Base-by-base conservation (phyloP, 106 monocot genomes). In the Dendrobium catenatum region DNA sequence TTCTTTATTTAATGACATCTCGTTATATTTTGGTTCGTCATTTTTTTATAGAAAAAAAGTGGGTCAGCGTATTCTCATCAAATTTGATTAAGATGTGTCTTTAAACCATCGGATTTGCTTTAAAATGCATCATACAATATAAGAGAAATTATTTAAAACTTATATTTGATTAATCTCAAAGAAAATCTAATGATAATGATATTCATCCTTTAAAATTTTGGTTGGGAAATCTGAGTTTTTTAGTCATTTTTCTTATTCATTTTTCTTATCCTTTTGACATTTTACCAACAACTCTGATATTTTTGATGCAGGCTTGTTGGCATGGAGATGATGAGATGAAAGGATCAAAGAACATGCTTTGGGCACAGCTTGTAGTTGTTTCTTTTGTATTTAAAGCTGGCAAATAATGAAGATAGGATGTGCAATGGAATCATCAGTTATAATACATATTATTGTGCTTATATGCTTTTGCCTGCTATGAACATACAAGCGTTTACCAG, bases 291-390 rank as follows among this genome's bases (percentile, higher is more conserved):
- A 44, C 43, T 74, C 42, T 74, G 29, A 70, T 37, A 20, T 74
- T 44, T 74, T 1, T 44, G 43, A 42, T 74, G 74, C 74, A 74
- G 74, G 44, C 15, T 74, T 74, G 9, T 74, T 4, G 44, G 6
- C 42, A 43, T 74, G 74, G 74, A 74, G 74, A 42, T 74, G 43
- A 74, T 74, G 43, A 74, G 37, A 37, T 37, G 37, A 51, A 73
- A 74, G 74, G 74, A 43, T 43, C 74, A 44, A 22, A 42, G 16
- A 74, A 19, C 74, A 42, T 74, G n/a, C 6, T 43, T 31, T 70
- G 9, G 16, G 27, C 42, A 37, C 22, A 0, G 64, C 64, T 26
- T 26, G 64, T 27, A 22, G n/a, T 66, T 66, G 8, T 66, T 66
- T 66, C 24, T 66, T 66, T 66, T 66, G 64, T 66, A 24, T 66